phyloP scores from a whole-genome alignment of 345 rosid species.

The Diplotaxis tenuifolia region DNA sequence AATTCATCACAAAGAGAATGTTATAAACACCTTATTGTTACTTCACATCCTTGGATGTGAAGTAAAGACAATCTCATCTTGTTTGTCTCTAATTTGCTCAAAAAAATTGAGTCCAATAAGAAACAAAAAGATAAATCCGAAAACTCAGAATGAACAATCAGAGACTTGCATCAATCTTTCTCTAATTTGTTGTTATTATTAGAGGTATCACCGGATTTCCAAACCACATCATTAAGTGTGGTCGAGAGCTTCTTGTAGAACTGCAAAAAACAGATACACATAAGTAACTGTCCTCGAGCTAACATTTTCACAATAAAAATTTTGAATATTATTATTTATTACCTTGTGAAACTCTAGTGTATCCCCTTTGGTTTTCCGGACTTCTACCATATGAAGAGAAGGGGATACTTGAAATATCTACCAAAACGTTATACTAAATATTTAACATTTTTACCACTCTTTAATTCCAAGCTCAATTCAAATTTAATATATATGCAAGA shows the following conservation, averaged over 20 bases:
- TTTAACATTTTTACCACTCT: no score
- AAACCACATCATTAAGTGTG: conserved; percentile 82
- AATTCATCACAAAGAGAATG: neutral
- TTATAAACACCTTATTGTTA: neutral
- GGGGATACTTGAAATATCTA: conserved; percentile 98
- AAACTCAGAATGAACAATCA: conserved; percentile 5
- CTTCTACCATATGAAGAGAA: conserved; percentile 87
- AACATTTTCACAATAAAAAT: neutral
- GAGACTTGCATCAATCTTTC: neutral
- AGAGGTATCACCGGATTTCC: conserved; percentile 92
- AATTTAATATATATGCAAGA: neutral
- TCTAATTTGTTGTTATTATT: conserved; percentile 31
- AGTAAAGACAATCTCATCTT: conserved; percentile 12
- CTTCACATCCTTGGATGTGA: conserved; percentile 27
- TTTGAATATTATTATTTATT: neutral
- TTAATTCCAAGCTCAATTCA: neutral
- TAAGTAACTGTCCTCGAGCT: neutral
- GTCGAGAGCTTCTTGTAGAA: conserved; percentile 88
- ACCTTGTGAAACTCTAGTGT: conserved; percentile 94
- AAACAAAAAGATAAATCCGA: neutral
- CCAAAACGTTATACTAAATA: conserved; percentile 1
- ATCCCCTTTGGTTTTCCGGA: conserved; percentile 94
- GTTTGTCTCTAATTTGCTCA: neutral
- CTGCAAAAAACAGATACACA: conserved; percentile 41
- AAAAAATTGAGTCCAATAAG: conserved; percentile 19